Percentiles rank a stretch among this genome's conserved stretches.
Evolutionary conservation across 1,284 basidiomycete genomes (phyloP).

Genomic region (Boletus albobrunnescens): DNA sequence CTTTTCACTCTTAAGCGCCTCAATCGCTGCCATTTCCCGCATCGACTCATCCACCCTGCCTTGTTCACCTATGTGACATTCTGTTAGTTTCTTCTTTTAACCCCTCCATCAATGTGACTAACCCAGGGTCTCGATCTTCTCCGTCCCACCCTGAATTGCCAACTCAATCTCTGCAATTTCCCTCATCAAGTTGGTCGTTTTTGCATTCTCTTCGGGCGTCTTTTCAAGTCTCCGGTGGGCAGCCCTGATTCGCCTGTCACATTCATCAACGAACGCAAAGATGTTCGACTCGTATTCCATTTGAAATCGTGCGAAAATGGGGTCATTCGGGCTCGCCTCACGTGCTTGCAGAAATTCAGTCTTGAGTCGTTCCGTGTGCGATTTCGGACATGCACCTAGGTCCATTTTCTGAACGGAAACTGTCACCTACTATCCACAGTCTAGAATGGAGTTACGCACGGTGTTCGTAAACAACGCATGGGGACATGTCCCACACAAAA

Average conservation of each 20-base stretch:
- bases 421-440: slow-evolving; percentile 7
- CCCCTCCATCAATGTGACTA: slow-evolving; percentile 28
- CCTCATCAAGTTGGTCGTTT: slow-evolving; percentile 97
- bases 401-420: slow-evolving; percentile 90
- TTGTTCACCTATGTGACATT: slow-evolving; percentile 67
- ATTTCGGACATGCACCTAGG: slow-evolving; percentile 94
- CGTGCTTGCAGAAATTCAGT: slow-evolving; percentile 84
- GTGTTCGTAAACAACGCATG: slow-evolving; percentile 98
- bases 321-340: slow-evolving; percentile 71
- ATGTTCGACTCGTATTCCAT: slow-evolving; percentile 95
- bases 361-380: slow-evolving; percentile 92
- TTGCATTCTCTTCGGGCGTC: slow-evolving; percentile 98
- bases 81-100: slow-evolving; percentile 11
- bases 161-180: slow-evolving; percentile 99
- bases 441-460: slow-evolving; percentile 48
- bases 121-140: slow-evolving; percentile 96
- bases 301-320: slow-evolving; percentile 80
- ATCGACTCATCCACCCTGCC: slow-evolving; percentile 99
- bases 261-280: slow-evolving; percentile 94
- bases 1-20: slow-evolving; percentile 96
- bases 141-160: slow-evolving; percentile 96
- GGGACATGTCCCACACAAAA: slow-evolving; percentile 95
- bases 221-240: slow-evolving; percentile 96
- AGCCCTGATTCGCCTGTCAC: slow-evolving; percentile 91
- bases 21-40: slow-evolving; percentile 94